Evolutionary conservation across 202 grass and related monocot species (phyloP).

Genomic region (Digitaria exilis): DNA sequence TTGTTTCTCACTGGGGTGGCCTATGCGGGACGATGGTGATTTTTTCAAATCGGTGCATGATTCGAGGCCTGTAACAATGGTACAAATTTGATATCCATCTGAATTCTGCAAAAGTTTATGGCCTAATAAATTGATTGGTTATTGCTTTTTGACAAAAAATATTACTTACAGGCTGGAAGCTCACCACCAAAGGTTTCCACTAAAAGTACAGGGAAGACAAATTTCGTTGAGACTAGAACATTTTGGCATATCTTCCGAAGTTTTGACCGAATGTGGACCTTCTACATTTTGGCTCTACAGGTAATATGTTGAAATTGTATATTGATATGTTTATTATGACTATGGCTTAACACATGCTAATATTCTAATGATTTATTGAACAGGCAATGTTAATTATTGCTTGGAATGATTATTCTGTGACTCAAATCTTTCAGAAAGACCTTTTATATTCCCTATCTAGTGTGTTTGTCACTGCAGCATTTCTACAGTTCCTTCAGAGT

Average conservation of each 20-base stretch:
- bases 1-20: slow-evolving; percentile 96
- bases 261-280: slow-evolving; percentile 98
- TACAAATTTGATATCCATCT: slow-evolving; percentile 37
- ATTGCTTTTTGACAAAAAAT: slow-evolving; percentile 12
- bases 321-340: slow-evolving; percentile 23
- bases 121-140: slow-evolving; percentile 17
- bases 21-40: slow-evolving; percentile 93
- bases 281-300: slow-evolving; percentile 87
- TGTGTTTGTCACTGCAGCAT: slow-evolving; percentile 88
- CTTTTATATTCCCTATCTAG: slow-evolving; percentile 83
- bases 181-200: slow-evolving; percentile 55
- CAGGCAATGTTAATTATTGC: slow-evolving; percentile 62
- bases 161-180: slow-evolving; percentile 52
- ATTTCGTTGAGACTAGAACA: slow-evolving; percentile 95
- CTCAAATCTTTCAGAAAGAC: slow-evolving; percentile 71
- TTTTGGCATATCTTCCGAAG: slow-evolving; percentile 98
- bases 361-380: slow-evolving; percentile 28
- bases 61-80: slow-evolving; percentile 51
- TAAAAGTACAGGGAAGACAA: slow-evolving; percentile 87
- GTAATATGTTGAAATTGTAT: slow-evolving; percentile 48
- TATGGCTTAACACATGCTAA: slow-evolving; percentile 43
- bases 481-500: slow-evolving; percentile 91
- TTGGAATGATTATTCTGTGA: slow-evolving; percentile 63
- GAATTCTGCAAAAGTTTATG: slow-evolving; percentile 36
- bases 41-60: slow-evolving; percentile 84